Conservation (phyloP, 2,329 filamentous ascomycete species). For the Paecilomyces sp. region DNA sequence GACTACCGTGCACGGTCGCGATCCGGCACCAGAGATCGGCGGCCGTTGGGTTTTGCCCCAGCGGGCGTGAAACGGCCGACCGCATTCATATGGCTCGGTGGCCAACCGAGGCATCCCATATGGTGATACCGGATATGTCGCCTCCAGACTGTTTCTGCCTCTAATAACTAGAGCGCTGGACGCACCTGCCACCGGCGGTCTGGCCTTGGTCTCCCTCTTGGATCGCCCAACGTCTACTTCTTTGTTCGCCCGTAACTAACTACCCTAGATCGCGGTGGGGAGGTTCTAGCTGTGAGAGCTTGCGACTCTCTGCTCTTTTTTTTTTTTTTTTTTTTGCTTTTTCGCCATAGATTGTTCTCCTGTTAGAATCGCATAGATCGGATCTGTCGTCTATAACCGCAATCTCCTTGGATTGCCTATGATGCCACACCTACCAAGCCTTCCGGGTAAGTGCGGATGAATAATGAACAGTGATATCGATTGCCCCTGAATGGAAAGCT, state of each 20-base stretch:
- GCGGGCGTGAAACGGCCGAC: background rate
- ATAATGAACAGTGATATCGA: background rate
- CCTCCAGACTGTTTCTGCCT: background rate
- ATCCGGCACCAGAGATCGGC: background rate
- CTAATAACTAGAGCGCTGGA: background rate
- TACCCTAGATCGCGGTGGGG: background rate
- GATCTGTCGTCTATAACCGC: background rate
- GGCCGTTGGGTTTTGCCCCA: background rate
- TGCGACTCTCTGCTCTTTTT: background rate
- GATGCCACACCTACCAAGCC: background rate
- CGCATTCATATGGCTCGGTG: background rate
- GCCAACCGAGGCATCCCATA: background rate
- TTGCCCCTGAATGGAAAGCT: background rate
- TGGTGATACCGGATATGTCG: background rate
- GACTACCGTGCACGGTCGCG: background rate
- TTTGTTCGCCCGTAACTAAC: background rate
- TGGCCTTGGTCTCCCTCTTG: background rate
- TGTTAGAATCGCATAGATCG: background rate
- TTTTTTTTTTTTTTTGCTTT: background rate
- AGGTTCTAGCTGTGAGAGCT: background rate
- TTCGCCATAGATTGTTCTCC: background rate
- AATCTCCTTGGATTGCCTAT: background rate
- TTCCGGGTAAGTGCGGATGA: background rate
- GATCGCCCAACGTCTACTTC: background rate
- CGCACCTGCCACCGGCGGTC: background rate